phyloP scores from a whole-genome alignment of 2,329 filamentous ascomycete genomes.

The Colletotrichum lupini region DNA sequence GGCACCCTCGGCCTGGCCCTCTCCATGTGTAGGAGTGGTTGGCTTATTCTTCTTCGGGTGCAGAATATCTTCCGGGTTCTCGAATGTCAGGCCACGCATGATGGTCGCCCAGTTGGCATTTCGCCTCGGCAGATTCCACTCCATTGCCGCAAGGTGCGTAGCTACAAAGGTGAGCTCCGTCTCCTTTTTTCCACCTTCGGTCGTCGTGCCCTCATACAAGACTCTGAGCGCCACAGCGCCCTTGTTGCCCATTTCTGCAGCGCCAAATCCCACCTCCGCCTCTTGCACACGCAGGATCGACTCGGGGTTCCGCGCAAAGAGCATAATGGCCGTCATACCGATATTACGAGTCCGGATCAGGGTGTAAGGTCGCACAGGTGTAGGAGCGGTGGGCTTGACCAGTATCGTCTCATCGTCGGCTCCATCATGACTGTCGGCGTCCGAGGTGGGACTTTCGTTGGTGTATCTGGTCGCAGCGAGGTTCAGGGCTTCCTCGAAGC shows the following conservation, averaged over 20 bases:
- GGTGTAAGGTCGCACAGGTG: constrained; percentile 66
- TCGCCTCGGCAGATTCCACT: constrained; percentile 77
- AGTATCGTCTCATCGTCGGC: constrained; percentile 35
- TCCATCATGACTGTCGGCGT: constrained; percentile 38
- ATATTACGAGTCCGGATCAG: constrained; percentile 79
- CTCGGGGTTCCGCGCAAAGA: constrained; percentile 77
- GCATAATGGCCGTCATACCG: constrained; percentile 89
- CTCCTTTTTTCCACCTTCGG: constrained; percentile 43
- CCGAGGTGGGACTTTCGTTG: constrained; percentile 34
- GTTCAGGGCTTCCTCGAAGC: constrained; percentile 77
- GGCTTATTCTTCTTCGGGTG: constrained; percentile 25
- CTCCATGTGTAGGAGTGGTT: constrained; percentile 5
- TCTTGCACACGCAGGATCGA: constrained; percentile 75
- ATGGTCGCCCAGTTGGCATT: constrained; percentile 93
- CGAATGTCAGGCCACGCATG: constrained; percentile 83
- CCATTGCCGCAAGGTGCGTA: constrained; percentile 90
- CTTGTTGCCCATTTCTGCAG: constrained; percentile 94
- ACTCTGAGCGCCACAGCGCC: constrained; percentile 86
- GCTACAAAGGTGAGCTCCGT: constrained; percentile 86
- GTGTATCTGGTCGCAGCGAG: constrained; percentile 65
- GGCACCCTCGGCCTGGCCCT: constrained; percentile 38
- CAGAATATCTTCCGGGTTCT: constrained; percentile 58
- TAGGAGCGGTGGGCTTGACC: constrained; percentile 32
- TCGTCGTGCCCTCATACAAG: constrained; percentile 59
- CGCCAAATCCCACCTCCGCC: constrained; percentile 86